Evolutionary conservation across 2,329 filamentous ascomycete species (phyloP).

Genomic region (Aspergillus fructus): DNA sequence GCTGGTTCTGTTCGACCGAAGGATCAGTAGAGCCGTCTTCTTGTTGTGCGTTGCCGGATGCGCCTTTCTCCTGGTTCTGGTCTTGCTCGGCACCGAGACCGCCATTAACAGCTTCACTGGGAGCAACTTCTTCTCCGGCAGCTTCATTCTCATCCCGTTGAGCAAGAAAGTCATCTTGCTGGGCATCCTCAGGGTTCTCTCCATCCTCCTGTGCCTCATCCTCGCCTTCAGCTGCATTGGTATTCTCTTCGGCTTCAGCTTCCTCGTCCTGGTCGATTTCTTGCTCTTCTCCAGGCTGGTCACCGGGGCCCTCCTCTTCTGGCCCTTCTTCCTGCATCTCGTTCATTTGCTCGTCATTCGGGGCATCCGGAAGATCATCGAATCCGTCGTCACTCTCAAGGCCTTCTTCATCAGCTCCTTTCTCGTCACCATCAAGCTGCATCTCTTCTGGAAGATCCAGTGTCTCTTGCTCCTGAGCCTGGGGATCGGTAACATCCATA

Average conservation of each 20-base stretch:
- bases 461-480: slow-evolving; percentile 77
- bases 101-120: slow-evolving; percentile 42
- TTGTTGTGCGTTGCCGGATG: slow-evolving; percentile 49
- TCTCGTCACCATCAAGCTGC: slow-evolving; percentile 70
- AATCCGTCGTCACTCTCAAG: slow-evolving; percentile 41
- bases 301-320: slow-evolving; percentile 33
- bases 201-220: slow-evolving; percentile 46
- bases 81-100: slow-evolving; percentile 41
- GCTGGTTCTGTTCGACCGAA: slow-evolving; percentile 48
- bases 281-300: slow-evolving; percentile 29
- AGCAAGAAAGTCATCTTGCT: slow-evolving; percentile 47
- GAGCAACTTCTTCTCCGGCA: slow-evolving; percentile 54
- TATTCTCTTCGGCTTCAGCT: slow-evolving; percentile 44
- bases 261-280: slow-evolving; percentile 33
- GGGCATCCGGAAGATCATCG: slow-evolving; percentile 47
- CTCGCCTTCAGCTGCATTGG: slow-evolving; percentile 47
- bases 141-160: slow-evolving; percentile 52
- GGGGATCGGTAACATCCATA: slow-evolving; percentile 66
- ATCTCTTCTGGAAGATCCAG: slow-evolving; percentile 86
- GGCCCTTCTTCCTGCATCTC: slow-evolving; percentile 30
- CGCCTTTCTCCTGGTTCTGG: slow-evolving; percentile 42
- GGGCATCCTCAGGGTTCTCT: slow-evolving; percentile 53
- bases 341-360: slow-evolving; percentile 35
- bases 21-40: slow-evolving; percentile 46
- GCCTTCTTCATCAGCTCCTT: slow-evolving; percentile 52